phyloP scores from a whole-genome alignment of 1,284 basidiomycete genomes.

The Neonothopanus nambi region DNA sequence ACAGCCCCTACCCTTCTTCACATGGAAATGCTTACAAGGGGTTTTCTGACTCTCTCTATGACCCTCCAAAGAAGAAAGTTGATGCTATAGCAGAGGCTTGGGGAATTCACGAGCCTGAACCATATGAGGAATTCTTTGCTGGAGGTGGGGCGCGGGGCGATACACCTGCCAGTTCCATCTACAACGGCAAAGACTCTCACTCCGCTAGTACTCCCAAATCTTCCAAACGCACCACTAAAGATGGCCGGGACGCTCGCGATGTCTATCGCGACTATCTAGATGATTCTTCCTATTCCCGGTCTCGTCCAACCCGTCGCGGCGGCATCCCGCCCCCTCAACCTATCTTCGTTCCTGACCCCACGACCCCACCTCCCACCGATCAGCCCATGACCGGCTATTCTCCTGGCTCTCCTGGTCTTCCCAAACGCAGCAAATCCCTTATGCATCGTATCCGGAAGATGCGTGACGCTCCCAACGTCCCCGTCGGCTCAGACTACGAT shows the following conservation, averaged over 20 bases:
- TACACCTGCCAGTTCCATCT: constrained; percentile 63
- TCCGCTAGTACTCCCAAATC: constrained; percentile 23
- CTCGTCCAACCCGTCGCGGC: constrained; percentile 41
- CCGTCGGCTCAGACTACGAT: constrained; percentile 53
- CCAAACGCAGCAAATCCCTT: constrained; percentile 75
- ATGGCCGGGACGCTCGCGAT: constrained; percentile 46
- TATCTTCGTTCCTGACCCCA: constrained; percentile 62
- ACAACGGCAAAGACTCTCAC: constrained; percentile 55
- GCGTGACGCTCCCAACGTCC: constrained; percentile 79
- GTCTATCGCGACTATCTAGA: constrained; percentile 44
- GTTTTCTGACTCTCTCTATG: constrained; percentile 47
- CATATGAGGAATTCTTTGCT: constrained; percentile 83
- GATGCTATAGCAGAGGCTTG: constrained; percentile 84
- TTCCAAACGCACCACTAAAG: constrained; percentile 27
- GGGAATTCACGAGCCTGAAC: constrained; percentile 86
- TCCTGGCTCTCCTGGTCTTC: constrained; percentile 37
- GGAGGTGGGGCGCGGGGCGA: constrained; percentile 62
- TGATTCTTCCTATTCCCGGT: constrained; percentile 33
- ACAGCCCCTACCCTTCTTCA: constrained; percentile 53
- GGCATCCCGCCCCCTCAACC: constrained; percentile 77
- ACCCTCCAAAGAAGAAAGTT: constrained; percentile 73
- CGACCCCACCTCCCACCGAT: constrained; percentile 26
- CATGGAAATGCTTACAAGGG: constrained; percentile 34
- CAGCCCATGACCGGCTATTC: constrained; percentile 32
- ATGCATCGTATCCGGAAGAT: constrained; percentile 84